Evolutionary conservation across 257 asterid genomes (phyloP).

Genomic region (Eustoma russellianum): DNA sequence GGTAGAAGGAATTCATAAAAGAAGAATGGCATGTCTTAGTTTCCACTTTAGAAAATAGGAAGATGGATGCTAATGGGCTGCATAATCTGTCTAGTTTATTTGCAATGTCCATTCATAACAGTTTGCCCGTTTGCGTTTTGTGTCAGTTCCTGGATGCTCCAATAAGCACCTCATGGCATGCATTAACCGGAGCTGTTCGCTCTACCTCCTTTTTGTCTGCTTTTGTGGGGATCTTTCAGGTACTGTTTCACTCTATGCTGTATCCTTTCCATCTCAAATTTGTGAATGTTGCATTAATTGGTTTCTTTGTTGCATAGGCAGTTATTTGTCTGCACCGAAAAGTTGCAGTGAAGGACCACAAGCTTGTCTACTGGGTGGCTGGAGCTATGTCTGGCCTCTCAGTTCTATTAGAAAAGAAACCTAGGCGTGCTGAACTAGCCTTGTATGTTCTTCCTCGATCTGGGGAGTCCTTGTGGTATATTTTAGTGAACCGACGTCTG

Average conservation of each 20-base stretch:
- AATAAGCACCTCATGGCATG: conserved; percentile 77
- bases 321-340: conserved; percentile 87
- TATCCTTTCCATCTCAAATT: conserved; percentile 13
- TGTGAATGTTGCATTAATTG: conserved; percentile 22
- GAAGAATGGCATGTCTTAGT: too few species aligned
- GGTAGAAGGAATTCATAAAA: too few species aligned
- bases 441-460: conserved; percentile 97
- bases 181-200: conserved; percentile 81
- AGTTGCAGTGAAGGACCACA: conserved; percentile 90
- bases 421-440: conserved; percentile 93
- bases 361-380: conserved; percentile 89
- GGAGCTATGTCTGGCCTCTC: conserved; percentile 90
- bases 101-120: too few species aligned
- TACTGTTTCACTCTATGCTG: conserved; percentile 15
- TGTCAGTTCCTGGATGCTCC: conserved; percentile 93
- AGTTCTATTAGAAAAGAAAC: conserved; percentile 86
- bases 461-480: conserved; percentile 94
- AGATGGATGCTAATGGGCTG: too few species aligned
- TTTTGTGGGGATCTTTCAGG: conserved; percentile 98
- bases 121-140: conserved; percentile 3
- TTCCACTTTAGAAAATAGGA: too few species aligned
- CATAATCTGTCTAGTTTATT: too few species aligned
- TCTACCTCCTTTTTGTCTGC: conserved; percentile 93
- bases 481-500: conserved; percentile 79
- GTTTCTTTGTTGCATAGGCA: conserved; percentile 43